phyloP scores from a whole-genome alignment of 306 rosid species.

The Casuarina glauca region DNA sequence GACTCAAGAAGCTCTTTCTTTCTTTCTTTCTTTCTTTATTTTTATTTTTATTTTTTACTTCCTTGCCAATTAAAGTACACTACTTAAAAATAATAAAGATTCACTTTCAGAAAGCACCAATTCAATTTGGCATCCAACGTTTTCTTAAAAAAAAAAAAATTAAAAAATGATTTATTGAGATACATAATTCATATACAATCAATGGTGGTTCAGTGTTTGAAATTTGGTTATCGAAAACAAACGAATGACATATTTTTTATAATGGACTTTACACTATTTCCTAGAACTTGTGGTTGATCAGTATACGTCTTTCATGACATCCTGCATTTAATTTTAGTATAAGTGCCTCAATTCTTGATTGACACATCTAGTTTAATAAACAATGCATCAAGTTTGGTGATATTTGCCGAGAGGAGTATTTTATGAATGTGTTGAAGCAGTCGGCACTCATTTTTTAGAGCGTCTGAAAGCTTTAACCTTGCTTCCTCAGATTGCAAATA shows the following conservation, averaged over 20 bases:
- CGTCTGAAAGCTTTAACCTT: slow-evolving; percentile 17
- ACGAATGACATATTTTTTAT: not conserved
- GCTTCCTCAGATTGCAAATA: slow-evolving; percentile 76
- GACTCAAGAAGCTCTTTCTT: no score
- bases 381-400: slow-evolving; percentile 85
- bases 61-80: no score
- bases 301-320: not conserved
- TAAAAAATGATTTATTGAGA: no score
- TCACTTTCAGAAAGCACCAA: no score
- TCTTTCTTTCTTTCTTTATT: no score
- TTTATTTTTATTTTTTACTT: no score
- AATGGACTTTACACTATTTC: not conserved
- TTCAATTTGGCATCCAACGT: no score
- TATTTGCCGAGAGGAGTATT: slow-evolving; percentile 83
- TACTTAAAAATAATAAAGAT: no score
- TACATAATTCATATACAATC: no score
- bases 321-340: not conserved
- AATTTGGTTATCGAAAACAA: not conserved
- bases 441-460: slow-evolving; percentile 22
- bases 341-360: slow-evolving; percentile 10
- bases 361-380: slow-evolving; percentile 9
- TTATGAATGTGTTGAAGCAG: slow-evolving; percentile 54
- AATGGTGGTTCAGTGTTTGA: no score
- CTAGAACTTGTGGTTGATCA: not conserved
- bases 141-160: no score